Evolutionary conservation across 805 yeast species (phyloP).

Genomic region (Candida michaelii): DNA sequence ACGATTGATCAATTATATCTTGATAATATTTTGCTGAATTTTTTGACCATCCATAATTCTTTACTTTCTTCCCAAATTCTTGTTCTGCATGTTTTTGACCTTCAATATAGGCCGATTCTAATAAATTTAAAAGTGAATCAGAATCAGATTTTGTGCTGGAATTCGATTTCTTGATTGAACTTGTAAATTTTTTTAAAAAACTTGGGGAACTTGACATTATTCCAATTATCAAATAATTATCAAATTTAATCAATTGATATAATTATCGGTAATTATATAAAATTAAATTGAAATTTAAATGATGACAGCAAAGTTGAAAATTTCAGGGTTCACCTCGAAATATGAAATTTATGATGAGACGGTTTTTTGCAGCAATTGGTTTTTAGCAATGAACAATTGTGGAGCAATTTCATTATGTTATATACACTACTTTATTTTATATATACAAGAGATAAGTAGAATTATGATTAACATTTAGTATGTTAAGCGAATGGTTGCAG

Average conservation of each 20-base stretch:
- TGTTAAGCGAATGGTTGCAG: no score
- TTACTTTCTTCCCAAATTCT: conserved; percentile 15
- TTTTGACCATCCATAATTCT: conserved; percentile 11
- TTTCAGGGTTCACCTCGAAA: conserved; percentile 5
- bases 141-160: conserved; percentile 5
- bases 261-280: background rate
- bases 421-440: conserved; percentile 7
- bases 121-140: conserved; percentile 8
- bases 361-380: conserved; percentile 5
- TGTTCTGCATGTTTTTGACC: conserved; percentile 21
- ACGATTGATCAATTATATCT: conserved; percentile 8
- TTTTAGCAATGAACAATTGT: conserved; percentile 4
- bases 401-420: conserved; percentile 2
- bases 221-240: background rate
- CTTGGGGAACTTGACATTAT: conserved; percentile 8
- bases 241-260: background rate
- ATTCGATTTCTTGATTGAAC: conserved; percentile 4
- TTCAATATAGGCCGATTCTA: conserved; percentile 21
- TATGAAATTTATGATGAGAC: conserved; percentile 2
- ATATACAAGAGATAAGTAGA: no score
- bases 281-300: background rate
- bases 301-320: conserved; percentile 8
- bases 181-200: conserved; percentile 12
- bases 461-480: no score
- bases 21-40: conserved; percentile 5